These are phyloP conservation scores for Phytophthora meadii DNA, from an alignment of 352 stramenopile species.

Conservation along the genomic window DNA sequence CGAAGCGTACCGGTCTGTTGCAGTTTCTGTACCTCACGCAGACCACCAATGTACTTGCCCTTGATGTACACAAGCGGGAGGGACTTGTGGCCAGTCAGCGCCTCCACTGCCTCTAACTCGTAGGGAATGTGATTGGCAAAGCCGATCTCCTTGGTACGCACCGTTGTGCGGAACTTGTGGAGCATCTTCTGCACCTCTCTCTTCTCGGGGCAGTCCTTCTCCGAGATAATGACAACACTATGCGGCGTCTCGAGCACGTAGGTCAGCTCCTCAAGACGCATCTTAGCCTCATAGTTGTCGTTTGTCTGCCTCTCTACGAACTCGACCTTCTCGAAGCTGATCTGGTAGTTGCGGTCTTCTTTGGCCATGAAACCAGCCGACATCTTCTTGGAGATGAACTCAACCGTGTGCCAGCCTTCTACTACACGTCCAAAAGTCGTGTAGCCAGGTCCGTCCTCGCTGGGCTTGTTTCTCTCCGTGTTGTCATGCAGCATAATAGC, in stretches of 20 bases:
- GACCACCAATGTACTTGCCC: slow-evolving; percentile 92
- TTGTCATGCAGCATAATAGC: slow-evolving; percentile 90
- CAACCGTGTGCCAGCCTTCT: slow-evolving; percentile 78
- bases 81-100: slow-evolving; percentile 90
- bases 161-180: slow-evolving; percentile 64
- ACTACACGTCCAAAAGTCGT: slow-evolving; percentile 83
- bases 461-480: slow-evolving; percentile 68
- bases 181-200: slow-evolving; percentile 88
- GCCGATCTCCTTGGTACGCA: slow-evolving; percentile 67
- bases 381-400: slow-evolving; percentile 83
- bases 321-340: slow-evolving; percentile 76
- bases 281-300: slow-evolving; percentile 57
- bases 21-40: slow-evolving; percentile 93
- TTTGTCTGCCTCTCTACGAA: slow-evolving; percentile 71
- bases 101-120: slow-evolving; percentile 79
- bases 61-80: slow-evolving; percentile 98
- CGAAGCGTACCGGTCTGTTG: slow-evolving; percentile 82
- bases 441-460: slow-evolving; percentile 70
- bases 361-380: slow-evolving; percentile 67
- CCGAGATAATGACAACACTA: slow-evolving; percentile 94
- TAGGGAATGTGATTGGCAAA: slow-evolving; percentile 64
- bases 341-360: slow-evolving; percentile 68
- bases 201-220: slow-evolving; percentile 95
- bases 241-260: slow-evolving; percentile 79
- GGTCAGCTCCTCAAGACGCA: slow-evolving; percentile 75